phyloP scores from a whole-genome alignment of 2,329 filamentous ascomycete genomes.

The Kalmusia sp. region DNA sequence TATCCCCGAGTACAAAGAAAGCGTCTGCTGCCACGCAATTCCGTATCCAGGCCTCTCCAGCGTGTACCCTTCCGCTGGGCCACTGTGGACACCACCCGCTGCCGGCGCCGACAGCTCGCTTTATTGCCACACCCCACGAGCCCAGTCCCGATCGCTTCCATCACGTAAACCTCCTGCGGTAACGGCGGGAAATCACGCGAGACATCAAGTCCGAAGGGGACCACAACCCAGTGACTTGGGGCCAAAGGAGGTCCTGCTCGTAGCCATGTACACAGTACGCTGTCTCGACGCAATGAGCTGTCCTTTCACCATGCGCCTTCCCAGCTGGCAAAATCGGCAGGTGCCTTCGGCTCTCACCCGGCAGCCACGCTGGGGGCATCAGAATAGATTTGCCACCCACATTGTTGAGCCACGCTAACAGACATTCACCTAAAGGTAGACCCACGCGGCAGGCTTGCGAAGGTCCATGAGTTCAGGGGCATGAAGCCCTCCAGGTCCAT shows the following conservation, averaged over 20 bases:
- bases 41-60: not conserved
- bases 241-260: not conserved
- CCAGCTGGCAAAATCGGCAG: not conserved
- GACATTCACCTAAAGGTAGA: no score
- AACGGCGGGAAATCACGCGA: not conserved
- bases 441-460: no score
- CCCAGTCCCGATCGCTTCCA: not conserved
- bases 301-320: not conserved
- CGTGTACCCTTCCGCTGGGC: not conserved
- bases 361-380: not conserved
- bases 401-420: not conserved
- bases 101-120: not conserved
- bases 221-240: not conserved
- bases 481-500: no score
- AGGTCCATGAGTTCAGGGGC: no score
- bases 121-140: not conserved
- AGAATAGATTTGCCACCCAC: not conserved
- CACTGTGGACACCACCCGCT: not conserved
- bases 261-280: not conserved
- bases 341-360: not conserved
- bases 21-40: not conserved
- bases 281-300: not conserved
- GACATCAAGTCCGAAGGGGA: not conserved
- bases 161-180: not conserved
- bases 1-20: not conserved